Evolutionary conservation across 1,139 yeast species (phyloP).

Genomic region (Barnettozyma hawaiiensis): DNA sequence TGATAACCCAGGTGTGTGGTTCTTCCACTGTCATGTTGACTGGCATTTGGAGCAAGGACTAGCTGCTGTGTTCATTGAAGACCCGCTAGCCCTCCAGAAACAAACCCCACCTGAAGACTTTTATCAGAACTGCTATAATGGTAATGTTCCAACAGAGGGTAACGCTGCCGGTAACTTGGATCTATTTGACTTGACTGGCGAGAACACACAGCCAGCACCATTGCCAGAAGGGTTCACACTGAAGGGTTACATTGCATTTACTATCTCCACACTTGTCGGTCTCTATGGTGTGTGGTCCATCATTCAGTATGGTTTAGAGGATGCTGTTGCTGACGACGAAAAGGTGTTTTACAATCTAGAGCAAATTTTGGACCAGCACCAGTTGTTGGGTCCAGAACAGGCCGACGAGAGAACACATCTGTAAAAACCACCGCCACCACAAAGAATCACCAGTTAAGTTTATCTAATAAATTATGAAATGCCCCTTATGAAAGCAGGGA

Average conservation of each 20-base stretch:
- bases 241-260: conserved; percentile 61
- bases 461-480: neutral
- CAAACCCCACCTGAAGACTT: conserved; percentile 42
- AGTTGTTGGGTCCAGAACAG: conserved; percentile 12
- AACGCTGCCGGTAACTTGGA: conserved; percentile 66
- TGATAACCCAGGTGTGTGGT: conserved; percentile 80
- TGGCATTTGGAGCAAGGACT: conserved; percentile 80
- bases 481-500: neutral
- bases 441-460: neutral
- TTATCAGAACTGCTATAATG: conserved; percentile 41
- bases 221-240: conserved; percentile 66
- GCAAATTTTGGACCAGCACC: conserved; percentile 18
- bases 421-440: conserved; percentile 5
- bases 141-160: conserved; percentile 43
- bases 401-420: conserved; percentile 22
- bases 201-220: conserved; percentile 48
- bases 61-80: conserved; percentile 61
- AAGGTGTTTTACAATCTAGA: conserved; percentile 25
- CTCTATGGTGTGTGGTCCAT: conserved; percentile 52
- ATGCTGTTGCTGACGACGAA: conserved; percentile 44
- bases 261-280: conserved; percentile 52
- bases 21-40: conserved; percentile 78
- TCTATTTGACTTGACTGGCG: conserved; percentile 52
- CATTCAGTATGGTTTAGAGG: conserved; percentile 56
- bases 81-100: conserved; percentile 49